Evolutionary conservation across 495 filamentous ascomycete genomes (phyloP).

Genomic region (Aspergillus steynii): DNA sequence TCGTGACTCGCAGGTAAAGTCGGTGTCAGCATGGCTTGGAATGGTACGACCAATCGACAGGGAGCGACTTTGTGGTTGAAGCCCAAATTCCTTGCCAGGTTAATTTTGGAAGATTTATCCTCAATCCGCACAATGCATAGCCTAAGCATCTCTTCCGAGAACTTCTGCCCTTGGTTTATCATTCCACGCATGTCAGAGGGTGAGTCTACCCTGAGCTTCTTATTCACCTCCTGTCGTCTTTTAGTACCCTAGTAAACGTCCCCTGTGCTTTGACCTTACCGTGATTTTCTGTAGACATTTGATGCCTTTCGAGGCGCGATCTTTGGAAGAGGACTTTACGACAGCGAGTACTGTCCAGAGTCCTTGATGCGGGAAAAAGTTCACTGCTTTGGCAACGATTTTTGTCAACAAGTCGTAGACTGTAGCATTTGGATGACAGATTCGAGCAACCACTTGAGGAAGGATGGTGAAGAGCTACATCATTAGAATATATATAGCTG

Average conservation of each 20-base stretch:
- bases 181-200: conserved; percentile 62
- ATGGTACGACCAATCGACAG: conserved; percentile 80
- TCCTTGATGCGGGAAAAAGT: conserved; percentile 82
- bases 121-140: conserved; percentile 76
- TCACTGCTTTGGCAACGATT: conserved; percentile 81
- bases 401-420: conserved; percentile 73
- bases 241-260: conserved; percentile 16
- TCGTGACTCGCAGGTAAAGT: conserved; percentile 76
- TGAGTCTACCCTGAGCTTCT: conserved; percentile 44
- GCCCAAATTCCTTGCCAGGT: conserved; percentile 69
- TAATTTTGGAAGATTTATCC: conserved; percentile 67
- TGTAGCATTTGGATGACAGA: conserved; percentile 76
- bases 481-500: conserved; percentile 21
- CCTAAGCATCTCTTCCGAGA: conserved; percentile 78
- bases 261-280: conserved; percentile 20
- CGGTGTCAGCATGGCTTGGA: conserved; percentile 80
- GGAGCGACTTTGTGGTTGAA: conserved; percentile 85
- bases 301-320: conserved; percentile 46
- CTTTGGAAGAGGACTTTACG: conserved; percentile 58
- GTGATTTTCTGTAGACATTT: conserved; percentile 51
- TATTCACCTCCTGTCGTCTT: conserved; percentile 39
- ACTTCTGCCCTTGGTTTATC: conserved; percentile 74
- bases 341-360: conserved; percentile 89
- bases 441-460: conserved; percentile 88
- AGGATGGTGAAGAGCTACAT: conserved; percentile 80